Percentiles rank a stretch among this genome's conserved stretches.
Evolutionary conservation across 768 basidiomycete genomes (phyloP).

Genomic region (Phlebiopsis gigantea): DNA sequence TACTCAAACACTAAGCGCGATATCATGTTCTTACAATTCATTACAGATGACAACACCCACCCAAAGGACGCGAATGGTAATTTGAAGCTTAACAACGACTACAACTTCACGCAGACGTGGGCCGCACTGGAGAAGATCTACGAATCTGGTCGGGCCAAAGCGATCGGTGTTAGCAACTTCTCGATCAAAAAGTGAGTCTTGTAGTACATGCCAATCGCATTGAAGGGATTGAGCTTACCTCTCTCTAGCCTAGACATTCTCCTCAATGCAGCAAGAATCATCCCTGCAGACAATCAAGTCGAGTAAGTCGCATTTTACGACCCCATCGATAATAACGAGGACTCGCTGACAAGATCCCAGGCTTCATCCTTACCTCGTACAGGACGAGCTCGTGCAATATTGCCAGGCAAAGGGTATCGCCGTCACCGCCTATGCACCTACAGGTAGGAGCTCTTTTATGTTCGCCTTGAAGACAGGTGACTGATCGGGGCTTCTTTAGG

Average conservation of each 20-base stretch:
- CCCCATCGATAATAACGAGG: background rate
- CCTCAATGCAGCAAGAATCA: conserved; percentile 24
- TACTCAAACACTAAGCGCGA: too few species aligned
- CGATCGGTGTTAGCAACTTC: conserved; percentile 59
- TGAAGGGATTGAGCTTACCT: background rate
- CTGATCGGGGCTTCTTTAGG: conserved; percentile 27
- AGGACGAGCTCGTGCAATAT: conserved; percentile 39
- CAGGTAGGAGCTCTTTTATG: conserved; percentile 24
- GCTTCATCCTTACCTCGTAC: conserved; percentile 44
- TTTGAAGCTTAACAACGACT: conserved; percentile 24
- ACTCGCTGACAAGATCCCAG: conserved; percentile 19
- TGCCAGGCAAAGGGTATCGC: conserved; percentile 42
- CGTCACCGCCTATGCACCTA: conserved; percentile 44
- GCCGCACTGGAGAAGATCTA: conserved; percentile 46
- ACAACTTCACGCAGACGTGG: conserved; percentile 39
- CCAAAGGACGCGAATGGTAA: conserved; percentile 32
- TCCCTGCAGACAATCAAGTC: conserved; percentile 33
- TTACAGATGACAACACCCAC: conserved; percentile 9
- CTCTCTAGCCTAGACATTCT: conserved; percentile 23
- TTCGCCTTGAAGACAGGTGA: background rate
- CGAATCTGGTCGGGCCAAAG: conserved; percentile 39
- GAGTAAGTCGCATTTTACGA: conserved; percentile 18
- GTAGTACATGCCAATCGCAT: background rate
- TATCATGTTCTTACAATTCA: background rate
- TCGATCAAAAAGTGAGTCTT: conserved; percentile 45